A percentile compares a stretch with the other conserved stretches of the same genome.
phyloP scores from a whole-genome alignment of 129 eudicot species.

The Deinandra increscens region DNA sequence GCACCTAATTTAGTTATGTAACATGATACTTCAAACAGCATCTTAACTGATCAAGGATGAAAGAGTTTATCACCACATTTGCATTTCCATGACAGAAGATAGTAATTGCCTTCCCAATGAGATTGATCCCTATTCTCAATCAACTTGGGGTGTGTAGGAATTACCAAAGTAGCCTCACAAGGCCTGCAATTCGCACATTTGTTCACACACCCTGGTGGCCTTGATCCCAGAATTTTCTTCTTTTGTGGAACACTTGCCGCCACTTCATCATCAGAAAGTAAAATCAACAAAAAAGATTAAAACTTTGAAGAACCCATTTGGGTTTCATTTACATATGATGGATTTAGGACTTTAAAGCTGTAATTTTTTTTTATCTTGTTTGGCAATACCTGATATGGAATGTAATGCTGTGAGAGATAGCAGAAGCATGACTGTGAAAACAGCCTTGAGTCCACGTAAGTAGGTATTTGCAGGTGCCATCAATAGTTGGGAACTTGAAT shows the following conservation, averaged over 20 bases:
- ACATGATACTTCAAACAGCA: slow-evolving; percentile 13
- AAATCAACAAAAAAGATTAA: background rate
- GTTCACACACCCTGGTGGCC: slow-evolving; percentile 69
- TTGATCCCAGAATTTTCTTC: slow-evolving; percentile 58
- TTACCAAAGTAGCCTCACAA: slow-evolving; percentile 62
- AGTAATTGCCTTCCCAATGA: slow-evolving; percentile 68
- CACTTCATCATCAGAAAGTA: slow-evolving; percentile 23
- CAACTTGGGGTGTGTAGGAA: slow-evolving; percentile 48
- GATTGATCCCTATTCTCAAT: slow-evolving; percentile 19
- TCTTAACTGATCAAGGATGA: slow-evolving; percentile 50
- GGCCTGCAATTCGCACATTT: slow-evolving; percentile 75
- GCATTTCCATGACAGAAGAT: slow-evolving; percentile 93
- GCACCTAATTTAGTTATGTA: background rate
- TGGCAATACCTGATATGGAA: slow-evolving; percentile 51
- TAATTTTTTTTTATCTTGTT: background rate
- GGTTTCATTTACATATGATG: background rate
- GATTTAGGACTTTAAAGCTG: background rate
- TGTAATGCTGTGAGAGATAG: slow-evolving; percentile 31
- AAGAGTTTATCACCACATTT: slow-evolving; percentile 75
- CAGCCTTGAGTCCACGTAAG: slow-evolving; percentile 28
- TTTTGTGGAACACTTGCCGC: slow-evolving; percentile 21
- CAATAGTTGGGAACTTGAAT: slow-evolving; percentile 18
- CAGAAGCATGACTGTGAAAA: slow-evolving; percentile 36
- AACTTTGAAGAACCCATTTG: background rate
- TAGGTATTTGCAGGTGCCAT: slow-evolving; percentile 56